These are phyloP conservation scores for Leishmania tropica DNA, from an alignment of 208 protist genomes.

Conservation along the genomic window DNA sequence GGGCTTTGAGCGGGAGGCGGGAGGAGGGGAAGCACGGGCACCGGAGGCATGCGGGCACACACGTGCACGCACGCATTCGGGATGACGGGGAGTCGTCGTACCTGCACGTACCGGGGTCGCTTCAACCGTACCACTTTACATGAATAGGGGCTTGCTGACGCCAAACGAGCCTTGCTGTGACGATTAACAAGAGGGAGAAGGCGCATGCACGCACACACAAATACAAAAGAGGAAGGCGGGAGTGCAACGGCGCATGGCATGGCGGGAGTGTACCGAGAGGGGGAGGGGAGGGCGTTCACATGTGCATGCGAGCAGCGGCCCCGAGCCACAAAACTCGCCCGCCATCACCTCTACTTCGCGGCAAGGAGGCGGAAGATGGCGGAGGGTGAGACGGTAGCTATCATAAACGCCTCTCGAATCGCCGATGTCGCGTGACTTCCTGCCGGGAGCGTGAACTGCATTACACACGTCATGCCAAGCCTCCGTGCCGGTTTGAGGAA, in stretches of 20 bases:
- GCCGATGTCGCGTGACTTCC: conserved; percentile 67
- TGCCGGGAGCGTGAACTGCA: conserved; percentile 66
- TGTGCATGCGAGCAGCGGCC: not conserved
- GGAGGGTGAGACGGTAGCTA: conserved; percentile 68
- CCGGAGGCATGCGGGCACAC: not conserved
- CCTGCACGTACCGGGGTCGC: not conserved
- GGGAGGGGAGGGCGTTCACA: not conserved
- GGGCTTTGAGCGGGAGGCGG: not conserved
- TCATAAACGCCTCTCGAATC: conserved; percentile 73
- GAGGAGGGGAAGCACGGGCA: not conserved
- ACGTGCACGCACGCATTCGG: not conserved
- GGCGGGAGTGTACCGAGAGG: not conserved
- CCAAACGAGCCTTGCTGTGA: not conserved
- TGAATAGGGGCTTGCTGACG: not conserved
- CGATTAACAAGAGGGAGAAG: not conserved
- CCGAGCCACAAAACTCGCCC: not conserved
- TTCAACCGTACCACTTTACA: not conserved
- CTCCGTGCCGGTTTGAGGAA: conserved; percentile 79
- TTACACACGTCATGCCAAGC: conserved; percentile 66
- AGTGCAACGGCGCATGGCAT: not conserved
- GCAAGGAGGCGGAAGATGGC: conserved; percentile 55
- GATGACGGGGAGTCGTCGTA: not conserved
- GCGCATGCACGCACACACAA: not conserved
- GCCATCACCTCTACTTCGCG: not conserved
- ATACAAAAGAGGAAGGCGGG: not conserved